A percentile compares a stretch with the other conserved stretches of the same genome.
These are phyloP conservation scores for Phytophthora idaei DNA, from an alignment of 352 stramenopile genomes.

Conservation along the genomic window DNA sequence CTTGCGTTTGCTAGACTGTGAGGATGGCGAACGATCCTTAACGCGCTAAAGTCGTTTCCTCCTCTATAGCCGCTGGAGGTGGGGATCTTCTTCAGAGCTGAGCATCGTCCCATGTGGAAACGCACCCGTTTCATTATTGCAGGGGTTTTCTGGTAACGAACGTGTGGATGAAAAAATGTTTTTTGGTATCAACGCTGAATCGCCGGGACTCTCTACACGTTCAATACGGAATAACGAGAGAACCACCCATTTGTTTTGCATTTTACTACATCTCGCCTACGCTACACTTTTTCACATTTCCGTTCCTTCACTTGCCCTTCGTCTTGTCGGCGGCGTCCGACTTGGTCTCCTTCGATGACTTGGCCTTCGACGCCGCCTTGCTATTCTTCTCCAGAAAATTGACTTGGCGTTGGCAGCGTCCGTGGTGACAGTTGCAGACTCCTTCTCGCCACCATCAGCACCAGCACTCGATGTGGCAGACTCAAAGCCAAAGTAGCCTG, in stretches of 20 bases:
- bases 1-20: slow-evolving; percentile 5
- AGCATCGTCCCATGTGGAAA: slow-evolving; percentile 1
- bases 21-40: neutral
- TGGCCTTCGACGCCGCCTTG: neutral
- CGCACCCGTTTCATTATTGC: neutral
- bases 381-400: neutral
- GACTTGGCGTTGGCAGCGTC: neutral
- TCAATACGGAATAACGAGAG: too few relatives aligned
- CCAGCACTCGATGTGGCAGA: neutral
- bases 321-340: neutral
- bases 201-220: too few relatives aligned
- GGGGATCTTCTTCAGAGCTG: neutral
- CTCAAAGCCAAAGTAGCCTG: slow-evolving; percentile 3
- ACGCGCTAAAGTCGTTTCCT: slow-evolving; percentile 8
- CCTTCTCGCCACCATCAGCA: slow-evolving; percentile 1
- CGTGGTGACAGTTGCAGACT: slow-evolving; percentile 1
- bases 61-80: neutral
- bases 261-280: neutral
- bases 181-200: too few relatives aligned
- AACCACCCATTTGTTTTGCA: too few relatives aligned
- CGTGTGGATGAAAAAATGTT: neutral
- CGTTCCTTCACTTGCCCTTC: neutral
- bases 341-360: slow-evolving; percentile 1
- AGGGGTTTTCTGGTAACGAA: neutral
- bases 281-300: neutral